phyloP scores from a whole-genome alignment of 1,284 basidiomycete species.

The Fomitiporia mediterranea region DNA sequence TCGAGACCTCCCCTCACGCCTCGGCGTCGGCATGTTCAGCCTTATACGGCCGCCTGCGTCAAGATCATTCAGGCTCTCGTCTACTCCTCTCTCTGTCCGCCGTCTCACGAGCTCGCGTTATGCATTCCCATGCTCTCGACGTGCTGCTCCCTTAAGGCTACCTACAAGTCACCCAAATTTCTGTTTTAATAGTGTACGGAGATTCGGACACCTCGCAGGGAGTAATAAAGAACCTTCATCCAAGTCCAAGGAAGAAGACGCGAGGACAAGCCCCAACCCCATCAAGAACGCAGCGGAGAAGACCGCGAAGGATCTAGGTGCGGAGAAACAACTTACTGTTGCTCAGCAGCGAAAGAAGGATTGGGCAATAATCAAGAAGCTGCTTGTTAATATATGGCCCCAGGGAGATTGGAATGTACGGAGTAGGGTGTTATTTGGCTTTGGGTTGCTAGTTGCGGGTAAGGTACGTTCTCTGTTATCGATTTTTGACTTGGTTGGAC shows the following conservation, averaged over 20 bases:
- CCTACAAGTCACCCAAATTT: not conserved
- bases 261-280: not conserved
- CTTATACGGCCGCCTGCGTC: not conserved
- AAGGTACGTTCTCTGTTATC: constrained; percentile 60
- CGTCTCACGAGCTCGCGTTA: not conserved
- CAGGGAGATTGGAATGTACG: constrained; percentile 71
- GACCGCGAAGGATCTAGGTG: constrained; percentile 14
- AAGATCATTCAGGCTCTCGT: not conserved
- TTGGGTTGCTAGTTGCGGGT: constrained; percentile 77
- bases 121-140: not conserved
- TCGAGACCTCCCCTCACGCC: not conserved
- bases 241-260: constrained; percentile 9
- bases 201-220: not conserved
- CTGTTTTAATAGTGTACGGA: not conserved
- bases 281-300: constrained; percentile 6
- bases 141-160: not conserved
- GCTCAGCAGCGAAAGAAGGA: constrained; percentile 61
- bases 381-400: constrained; percentile 72
- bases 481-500: not conserved
- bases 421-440: constrained; percentile 78
- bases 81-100: not conserved
- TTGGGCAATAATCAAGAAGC: constrained; percentile 60
- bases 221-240: not conserved
- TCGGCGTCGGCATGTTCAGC: constrained; percentile 2
- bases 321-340: constrained; percentile 21